These are phyloP conservation scores for Carpinus viminea DNA, from an alignment of 306 rosid genomes.

Conservation along the genomic window DNA sequence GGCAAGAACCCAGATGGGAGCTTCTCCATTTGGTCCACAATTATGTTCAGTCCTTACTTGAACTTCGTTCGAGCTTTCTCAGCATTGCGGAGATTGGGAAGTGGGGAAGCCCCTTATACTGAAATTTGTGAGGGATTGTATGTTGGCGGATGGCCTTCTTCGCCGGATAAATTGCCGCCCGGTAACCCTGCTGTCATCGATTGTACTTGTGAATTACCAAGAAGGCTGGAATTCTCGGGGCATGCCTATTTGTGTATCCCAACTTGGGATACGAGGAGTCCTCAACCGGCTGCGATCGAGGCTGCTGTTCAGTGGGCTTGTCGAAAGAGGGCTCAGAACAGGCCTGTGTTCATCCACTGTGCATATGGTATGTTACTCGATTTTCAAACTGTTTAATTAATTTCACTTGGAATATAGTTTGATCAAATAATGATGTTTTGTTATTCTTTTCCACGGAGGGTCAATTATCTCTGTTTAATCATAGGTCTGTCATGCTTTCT, in stretches of 20 bases:
- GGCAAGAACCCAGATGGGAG: slow-evolving; percentile 73
- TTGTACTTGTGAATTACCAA: slow-evolving; percentile 90
- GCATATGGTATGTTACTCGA: slow-evolving; percentile 63
- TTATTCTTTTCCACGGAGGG: background rate
- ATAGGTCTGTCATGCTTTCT: background rate
- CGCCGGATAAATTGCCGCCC: slow-evolving; percentile 70
- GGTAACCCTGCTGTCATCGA: slow-evolving; percentile 79
- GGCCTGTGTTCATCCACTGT: slow-evolving; percentile 80
- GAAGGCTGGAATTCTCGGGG: slow-evolving; percentile 42
- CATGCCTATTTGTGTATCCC: slow-evolving; percentile 68
- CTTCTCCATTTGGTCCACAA: slow-evolving; percentile 57
- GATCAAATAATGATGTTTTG: background rate
- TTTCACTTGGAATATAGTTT: background rate
- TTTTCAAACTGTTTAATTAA: background rate
- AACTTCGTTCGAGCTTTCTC: slow-evolving; percentile 70
- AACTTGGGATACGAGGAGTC: slow-evolving; percentile 88
- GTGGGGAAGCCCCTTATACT: slow-evolving; percentile 61
- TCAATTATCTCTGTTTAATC: background rate
- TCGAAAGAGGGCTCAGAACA: slow-evolving; percentile 61
- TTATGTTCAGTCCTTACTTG: slow-evolving; percentile 78
- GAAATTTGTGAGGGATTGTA: slow-evolving; percentile 63
- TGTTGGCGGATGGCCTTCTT: slow-evolving; percentile 91
- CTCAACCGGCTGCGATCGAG: slow-evolving; percentile 67
- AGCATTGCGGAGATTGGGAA: slow-evolving; percentile 49
- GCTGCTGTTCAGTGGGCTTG: slow-evolving; percentile 79